Conservation (phyloP, 2,329 filamentous ascomycete genomes). For the Whalleya microplaca region DNA sequence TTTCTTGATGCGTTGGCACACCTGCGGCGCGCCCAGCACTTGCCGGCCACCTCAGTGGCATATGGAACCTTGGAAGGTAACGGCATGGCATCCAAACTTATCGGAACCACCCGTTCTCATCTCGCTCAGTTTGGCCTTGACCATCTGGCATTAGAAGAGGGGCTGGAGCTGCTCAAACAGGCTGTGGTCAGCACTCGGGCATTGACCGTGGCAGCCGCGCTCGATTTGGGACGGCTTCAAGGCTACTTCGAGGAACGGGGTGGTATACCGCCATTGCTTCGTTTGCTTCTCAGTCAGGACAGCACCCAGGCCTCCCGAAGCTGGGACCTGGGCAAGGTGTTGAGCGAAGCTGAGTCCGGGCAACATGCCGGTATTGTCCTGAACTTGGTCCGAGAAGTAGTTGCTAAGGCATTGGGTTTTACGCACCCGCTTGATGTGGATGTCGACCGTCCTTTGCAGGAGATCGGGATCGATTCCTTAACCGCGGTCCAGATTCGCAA, state of each 20-base stretch:
- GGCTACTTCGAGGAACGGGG: conserved; percentile 27
- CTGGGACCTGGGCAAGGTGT: conserved; percentile 16
- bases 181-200: conserved; percentile 22
- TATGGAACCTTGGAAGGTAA: conserved; percentile 35
- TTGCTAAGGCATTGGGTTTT: conserved; percentile 32
- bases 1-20: conserved; percentile 32
- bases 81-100: conserved; percentile 33
- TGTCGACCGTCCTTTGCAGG: conserved; percentile 25
- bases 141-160: conserved; percentile 19
- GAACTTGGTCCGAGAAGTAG: conserved; percentile 28
- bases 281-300: conserved; percentile 18
- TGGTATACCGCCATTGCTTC: conserved; percentile 25
- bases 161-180: conserved; percentile 26
- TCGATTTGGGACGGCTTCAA: conserved; percentile 30
- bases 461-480: conserved; percentile 36
- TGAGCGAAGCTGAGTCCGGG: conserved; percentile 21
- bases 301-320: conserved; percentile 1
- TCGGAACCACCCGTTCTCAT: conserved; percentile 20
- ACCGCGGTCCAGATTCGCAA: conserved; percentile 34
- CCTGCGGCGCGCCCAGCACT: conserved; percentile 20
- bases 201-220: conserved; percentile 30
- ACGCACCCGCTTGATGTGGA: conserved; percentile 25
- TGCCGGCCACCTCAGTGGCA: conserved; percentile 34
- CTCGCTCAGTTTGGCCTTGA: conserved; percentile 33
- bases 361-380: conserved; percentile 28